Base-by-base conservation (phyloP, 2,329 filamentous ascomycete species). In the Fusarium illudens region DNA sequence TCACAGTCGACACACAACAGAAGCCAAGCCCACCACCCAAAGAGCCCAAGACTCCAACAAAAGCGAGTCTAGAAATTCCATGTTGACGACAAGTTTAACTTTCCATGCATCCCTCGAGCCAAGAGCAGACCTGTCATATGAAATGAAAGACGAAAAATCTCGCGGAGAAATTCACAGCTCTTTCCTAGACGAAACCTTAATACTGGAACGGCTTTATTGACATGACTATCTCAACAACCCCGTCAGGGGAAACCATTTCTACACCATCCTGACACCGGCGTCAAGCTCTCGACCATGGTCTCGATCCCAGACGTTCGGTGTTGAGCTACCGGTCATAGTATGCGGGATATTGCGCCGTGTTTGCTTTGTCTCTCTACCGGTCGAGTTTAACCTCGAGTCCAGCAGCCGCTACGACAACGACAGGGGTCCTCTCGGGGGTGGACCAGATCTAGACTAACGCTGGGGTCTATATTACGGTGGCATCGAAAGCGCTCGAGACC, bases 1-100 rank as follows among this genome's bases (percentile, higher is more conserved):
- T 70, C 48, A 73, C 66, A 77, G 33, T 4, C 75, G 72, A 17
- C 69, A 71, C 3, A 20, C 59, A 11, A 77, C 75, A 4, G 75
- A 48, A 4, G 70, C 30, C 6, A 76, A 64, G 6, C 75, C 75
- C 39, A 73, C 25, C 3, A 54, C 64, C 65, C 73, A 77, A 7
- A 77, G 71, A 15, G 73, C 56, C 75, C 75, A 77, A 15, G 75
- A 77, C 65, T 77, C 75, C 6, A 77, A 60, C 20, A 68, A 49
- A 49, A 77, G 46, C 17, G 64, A 67, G 2, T 72, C 66, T 19
- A 53, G 53, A 10, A 77, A 65, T 4, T 76, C 70, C 75, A 77
- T 77, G 39, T 11, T 63, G 39, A 48, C 27, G 12, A 17, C 22
- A 52, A 19, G 34, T 19, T 46, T 57, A 36, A 36, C 15, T 12